Conservation (phyloP, 805 yeast species). For the Barnettozyma wickerhamii region DNA sequence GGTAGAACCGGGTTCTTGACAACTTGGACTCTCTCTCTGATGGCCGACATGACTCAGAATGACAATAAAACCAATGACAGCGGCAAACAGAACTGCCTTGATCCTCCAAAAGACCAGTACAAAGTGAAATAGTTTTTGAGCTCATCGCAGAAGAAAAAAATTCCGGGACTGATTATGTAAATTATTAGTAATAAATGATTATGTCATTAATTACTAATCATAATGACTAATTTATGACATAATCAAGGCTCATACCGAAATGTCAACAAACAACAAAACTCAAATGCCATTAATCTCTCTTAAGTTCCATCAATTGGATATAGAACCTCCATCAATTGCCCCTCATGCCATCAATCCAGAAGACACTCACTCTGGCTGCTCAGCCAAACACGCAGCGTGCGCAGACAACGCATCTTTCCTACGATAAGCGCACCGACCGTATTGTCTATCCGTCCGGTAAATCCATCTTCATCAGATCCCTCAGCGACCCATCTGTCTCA, state of each 20-base stretch:
- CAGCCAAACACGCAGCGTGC: conserved; percentile 77
- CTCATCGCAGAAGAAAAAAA: conserved; percentile 3
- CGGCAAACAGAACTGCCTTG: too few species aligned
- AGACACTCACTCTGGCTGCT: conserved; percentile 54
- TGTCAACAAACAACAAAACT: not conserved
- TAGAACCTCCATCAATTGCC: too few species aligned
- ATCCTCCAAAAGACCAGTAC: not conserved
- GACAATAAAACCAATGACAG: too few species aligned
- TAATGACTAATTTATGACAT: too few species aligned
- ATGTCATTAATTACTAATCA: too few species aligned
- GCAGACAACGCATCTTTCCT: conserved; percentile 66
- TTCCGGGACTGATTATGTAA: not conserved
- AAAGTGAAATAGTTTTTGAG: not conserved
- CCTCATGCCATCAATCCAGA: conserved; percentile 20
- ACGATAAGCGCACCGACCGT: conserved; percentile 62
- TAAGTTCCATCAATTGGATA: not conserved
- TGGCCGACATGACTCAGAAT: conserved; percentile 68
- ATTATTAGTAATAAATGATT: not conserved
- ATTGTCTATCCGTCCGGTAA: conserved; percentile 78
- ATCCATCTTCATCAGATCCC: conserved; percentile 64
- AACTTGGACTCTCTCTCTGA: conserved; percentile 58
- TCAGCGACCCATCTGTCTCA: conserved; percentile 2
- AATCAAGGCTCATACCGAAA: too few species aligned
- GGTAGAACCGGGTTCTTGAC: conserved; percentile 75
- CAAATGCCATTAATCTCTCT: too few species aligned